These are phyloP conservation scores for Mortierella sp. DNA, from an alignment of 371 early-diverging fungal species.

Conservation along the genomic window DNA sequence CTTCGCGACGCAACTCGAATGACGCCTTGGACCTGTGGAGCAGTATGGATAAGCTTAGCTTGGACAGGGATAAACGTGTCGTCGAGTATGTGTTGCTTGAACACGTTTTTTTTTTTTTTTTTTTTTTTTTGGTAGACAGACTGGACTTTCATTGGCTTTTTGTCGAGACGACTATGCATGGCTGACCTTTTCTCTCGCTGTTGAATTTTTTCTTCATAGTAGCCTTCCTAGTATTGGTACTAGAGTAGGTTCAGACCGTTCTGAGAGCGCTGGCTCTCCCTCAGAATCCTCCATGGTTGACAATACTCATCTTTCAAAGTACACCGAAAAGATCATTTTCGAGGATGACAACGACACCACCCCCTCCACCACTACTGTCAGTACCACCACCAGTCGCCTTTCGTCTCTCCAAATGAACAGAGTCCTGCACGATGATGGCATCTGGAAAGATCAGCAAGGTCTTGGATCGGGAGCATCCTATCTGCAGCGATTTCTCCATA, in stretches of 20 bases:
- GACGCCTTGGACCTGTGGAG: constrained; percentile 54
- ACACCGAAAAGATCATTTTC: constrained; percentile 35
- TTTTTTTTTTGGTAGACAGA: too few relatives aligned
- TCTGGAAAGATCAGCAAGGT: constrained; percentile 26
- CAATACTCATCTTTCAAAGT: constrained; percentile 23
- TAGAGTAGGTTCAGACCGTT: constrained; percentile 2
- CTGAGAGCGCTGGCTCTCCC: neutral
- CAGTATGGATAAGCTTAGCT: constrained; percentile 45
- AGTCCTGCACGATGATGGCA: constrained; percentile 42
- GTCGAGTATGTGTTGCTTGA: constrained; percentile 27
- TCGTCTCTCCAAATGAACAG: constrained; percentile 33
- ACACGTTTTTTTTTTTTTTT: neutral
- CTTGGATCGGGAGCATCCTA: constrained; percentile 33
- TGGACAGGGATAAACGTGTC: constrained; percentile 20
- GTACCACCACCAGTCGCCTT: constrained; percentile 13
- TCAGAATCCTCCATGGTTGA: constrained; percentile 9
- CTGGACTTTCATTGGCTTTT: neutral
- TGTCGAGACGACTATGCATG: too few relatives aligned
- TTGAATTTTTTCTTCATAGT: neutral
- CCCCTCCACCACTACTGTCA: neutral
- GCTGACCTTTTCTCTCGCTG: neutral
- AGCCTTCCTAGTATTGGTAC: constrained; percentile 5
- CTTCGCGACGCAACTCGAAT: constrained; percentile 55
- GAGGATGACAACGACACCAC: constrained; percentile 28
- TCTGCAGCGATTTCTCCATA: constrained; percentile 45